Base-by-base conservation (phyloP, 108 stramenopile genomes). In the Ochromonas danica region DNA sequence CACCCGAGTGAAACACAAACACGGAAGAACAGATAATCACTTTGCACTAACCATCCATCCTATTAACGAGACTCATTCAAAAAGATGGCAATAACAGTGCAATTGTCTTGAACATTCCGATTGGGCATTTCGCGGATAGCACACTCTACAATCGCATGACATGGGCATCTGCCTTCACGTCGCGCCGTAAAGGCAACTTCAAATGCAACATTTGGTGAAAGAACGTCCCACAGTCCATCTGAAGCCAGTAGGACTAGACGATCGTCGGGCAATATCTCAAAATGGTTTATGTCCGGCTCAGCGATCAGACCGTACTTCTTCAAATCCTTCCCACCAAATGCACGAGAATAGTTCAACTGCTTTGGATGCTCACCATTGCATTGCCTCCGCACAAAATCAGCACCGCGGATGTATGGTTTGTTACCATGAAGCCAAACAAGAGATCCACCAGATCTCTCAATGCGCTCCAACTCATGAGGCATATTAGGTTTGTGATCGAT, bases 371-470 rank as follows among this genome's bases (percentile, higher is more conserved):
- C 67, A 39, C 80, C 80, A 40, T 3, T 36, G 0, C 10, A 25
- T 42, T 80, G 80, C 28, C 65, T 10, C 1, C 36, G 39, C 0
- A 71, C 1, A 40, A 80, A 80, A 71, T 80, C 80, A 10, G 62
- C 80, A 35, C 80, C 80, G 27, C 80, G 65, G 6, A 80, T 72
- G 70, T 71, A 80, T 39, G 80, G 61, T 39, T 80, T 80, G 51
- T 71, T 71, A 17, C 80, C 80, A 71, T 80, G 80, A 22, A 80
- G 36, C 70, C 71, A 80, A 17, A 42, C 39, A 6, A 80, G 61
- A n/a, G 3, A 17, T 10, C 80, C 80, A 1, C 78, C 61, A 38
- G 1, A n/a, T 25, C 6, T 2, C 41, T 80, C 25, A 43, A 80
- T 80, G 25, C 80, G 65, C 25, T 1, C 0, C 61, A 80, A 40